These are phyloP conservation scores for Penicillium malachiteum DNA, from an alignment of 495 filamentous ascomycete species.

Conservation along the genomic window DNA sequence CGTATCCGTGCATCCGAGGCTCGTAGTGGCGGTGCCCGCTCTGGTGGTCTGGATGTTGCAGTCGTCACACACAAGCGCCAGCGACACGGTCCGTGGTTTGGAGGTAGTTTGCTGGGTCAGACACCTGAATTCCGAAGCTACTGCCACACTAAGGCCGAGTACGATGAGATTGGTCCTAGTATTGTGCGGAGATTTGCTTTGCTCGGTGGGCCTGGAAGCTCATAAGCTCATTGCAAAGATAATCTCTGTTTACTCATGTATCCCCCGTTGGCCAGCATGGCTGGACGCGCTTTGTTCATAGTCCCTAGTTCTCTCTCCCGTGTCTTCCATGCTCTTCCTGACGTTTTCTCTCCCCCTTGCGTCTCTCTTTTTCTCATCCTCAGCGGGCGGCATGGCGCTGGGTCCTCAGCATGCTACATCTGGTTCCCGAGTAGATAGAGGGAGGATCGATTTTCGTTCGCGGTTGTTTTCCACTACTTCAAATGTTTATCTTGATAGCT, in stretches of 20 bases:
- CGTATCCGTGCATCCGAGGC: constrained; percentile 88
- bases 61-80: constrained; percentile 96
- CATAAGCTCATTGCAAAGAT: constrained; percentile 27
- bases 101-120: constrained; percentile 91
- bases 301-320: constrained; percentile 32
- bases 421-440: constrained; percentile 23
- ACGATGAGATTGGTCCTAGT: constrained; percentile 90
- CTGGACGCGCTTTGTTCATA: constrained; percentile 32
- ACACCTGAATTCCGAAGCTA: constrained; percentile 99
- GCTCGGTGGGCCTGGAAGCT: constrained; percentile 83
- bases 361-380: constrained; percentile 14
- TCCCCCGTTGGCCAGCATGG: constrained; percentile 24
- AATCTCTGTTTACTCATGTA: constrained; percentile 16
- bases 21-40: constrained; percentile 77
- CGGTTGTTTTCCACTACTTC: neutral
- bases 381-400: constrained; percentile 21
- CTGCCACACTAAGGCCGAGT: constrained; percentile 97
- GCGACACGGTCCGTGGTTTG: constrained; percentile 97
- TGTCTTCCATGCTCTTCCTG: constrained; percentile 10
- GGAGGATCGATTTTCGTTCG: constrained; percentile 1
- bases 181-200: constrained; percentile 95
- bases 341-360: constrained; percentile 6
- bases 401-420: constrained; percentile 17
- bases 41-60: constrained; percentile 87
- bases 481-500: constrained; percentile 8